Percentiles rank a stretch among this genome's conserved stretches.
Evolutionary conservation across 371 early-diverging fungal genomes (phyloP).

Genomic region (Mucor plumbeus): DNA sequence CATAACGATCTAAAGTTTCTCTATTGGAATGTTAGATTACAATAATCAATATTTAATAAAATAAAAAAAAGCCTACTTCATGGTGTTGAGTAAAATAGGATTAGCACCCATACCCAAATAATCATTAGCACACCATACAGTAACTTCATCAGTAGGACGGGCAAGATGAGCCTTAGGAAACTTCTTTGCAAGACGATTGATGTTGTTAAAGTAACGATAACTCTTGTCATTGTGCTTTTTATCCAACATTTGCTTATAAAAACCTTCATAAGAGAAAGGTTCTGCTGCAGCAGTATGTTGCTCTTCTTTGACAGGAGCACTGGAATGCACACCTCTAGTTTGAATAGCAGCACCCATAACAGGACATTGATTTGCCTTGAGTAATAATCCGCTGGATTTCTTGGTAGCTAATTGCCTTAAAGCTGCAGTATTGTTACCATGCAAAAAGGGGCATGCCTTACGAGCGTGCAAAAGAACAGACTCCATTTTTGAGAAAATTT

Average conservation of each 20-base stretch:
- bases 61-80: constrained; percentile 71
- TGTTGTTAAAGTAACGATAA: constrained; percentile 99
- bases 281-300: constrained; percentile 25
- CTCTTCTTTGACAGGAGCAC: constrained; percentile 30
- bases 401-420: constrained; percentile 58
- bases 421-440: constrained; percentile 68
- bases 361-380: constrained; percentile 84
- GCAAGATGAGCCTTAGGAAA: constrained; percentile 96
- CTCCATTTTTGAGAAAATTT: constrained; percentile 42
- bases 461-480: constrained; percentile 41
- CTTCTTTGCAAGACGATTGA: constrained; percentile 93
- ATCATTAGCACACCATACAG: constrained; percentile 99
- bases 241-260: constrained; percentile 83
- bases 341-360: constrained; percentile 88
- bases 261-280: constrained; percentile 88
- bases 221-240: constrained; percentile 96
- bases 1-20: constrained; percentile 89
- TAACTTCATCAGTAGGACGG: constrained; percentile 83
- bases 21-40: constrained; percentile 32
- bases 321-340: constrained; percentile 24
- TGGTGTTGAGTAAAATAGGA: constrained; percentile 83
- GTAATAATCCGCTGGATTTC: constrained; percentile 60
- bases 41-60: background rate
- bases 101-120: constrained; percentile 95
- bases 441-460: constrained; percentile 82